Evolutionary conservation across 1,139 yeast genomes (phyloP).

Genomic region (Blastobotrys petasosporus): DNA sequence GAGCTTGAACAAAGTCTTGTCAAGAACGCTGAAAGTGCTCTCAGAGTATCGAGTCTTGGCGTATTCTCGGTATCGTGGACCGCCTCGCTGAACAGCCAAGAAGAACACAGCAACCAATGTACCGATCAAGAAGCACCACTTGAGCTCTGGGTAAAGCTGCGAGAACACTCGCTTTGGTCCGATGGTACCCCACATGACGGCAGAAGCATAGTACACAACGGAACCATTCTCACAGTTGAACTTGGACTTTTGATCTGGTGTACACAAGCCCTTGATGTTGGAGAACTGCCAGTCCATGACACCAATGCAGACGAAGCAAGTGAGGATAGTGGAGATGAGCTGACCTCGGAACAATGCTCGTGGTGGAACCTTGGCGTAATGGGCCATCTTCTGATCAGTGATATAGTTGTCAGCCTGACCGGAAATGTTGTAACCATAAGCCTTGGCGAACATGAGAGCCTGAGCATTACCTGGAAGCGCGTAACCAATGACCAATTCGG

Average conservation of each 20-base stretch:
- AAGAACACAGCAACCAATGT: background rate
- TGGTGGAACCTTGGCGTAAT: constrained; percentile 54
- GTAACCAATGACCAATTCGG: constrained; percentile 58
- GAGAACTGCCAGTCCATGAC: constrained; percentile 46
- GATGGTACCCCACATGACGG: constrained; percentile 59
- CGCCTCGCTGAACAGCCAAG: constrained; percentile 40
- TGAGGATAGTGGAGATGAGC: constrained; percentile 37
- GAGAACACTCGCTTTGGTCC: constrained; percentile 57
- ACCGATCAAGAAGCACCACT: constrained; percentile 42
- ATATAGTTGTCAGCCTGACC: constrained; percentile 55
- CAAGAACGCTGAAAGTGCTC: no score
- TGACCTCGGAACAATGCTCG: constrained; percentile 55
- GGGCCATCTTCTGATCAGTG: constrained; percentile 52
- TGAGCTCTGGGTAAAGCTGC: constrained; percentile 42
- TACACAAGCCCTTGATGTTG: constrained; percentile 31
- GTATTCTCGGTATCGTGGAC: constrained; percentile 29
- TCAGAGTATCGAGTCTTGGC: no score
- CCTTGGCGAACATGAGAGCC: constrained; percentile 55
- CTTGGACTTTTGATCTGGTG: constrained; percentile 22
- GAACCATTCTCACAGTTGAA: constrained; percentile 39
- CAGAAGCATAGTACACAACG: constrained; percentile 46
- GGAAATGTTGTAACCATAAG: constrained; percentile 53
- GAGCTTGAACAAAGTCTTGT: no score
- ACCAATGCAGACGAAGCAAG: constrained; percentile 43
- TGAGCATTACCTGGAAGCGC: constrained; percentile 57